Evolutionary conservation across 2,329 filamentous ascomycete species (phyloP), one percentile per base, ranked within the genome.

Genomic region (Paraconiothyrium sp.): DNA sequence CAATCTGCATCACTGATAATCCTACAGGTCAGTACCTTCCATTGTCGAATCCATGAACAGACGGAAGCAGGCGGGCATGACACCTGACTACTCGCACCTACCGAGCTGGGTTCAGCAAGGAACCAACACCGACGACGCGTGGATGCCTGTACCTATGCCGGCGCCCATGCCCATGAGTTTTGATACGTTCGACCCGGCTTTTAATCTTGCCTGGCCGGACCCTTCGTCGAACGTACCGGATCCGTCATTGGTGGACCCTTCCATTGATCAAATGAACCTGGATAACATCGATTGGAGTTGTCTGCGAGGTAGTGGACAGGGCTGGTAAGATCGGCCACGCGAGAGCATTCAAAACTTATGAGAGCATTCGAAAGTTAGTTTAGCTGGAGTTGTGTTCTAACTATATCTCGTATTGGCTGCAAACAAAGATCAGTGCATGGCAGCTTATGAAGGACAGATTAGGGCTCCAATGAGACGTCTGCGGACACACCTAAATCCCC

Each of bases 71-170:
- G 20, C 39, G 8, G 39, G 39, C 52, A 46, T 8, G 52, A 44
- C 52, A 7, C 52, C 52, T 13, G 39, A 44, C 4, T 44, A 16
- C 24, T 20, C 20, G 7, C 37, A 44, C 22, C 13, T 55, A 10
- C 52, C 52, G 14, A 55, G 39, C 27, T 55, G 52, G 52, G 20
- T 55, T 11, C 24, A 55, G n/a, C 52, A 55, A 35, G 39, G 39
- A 3, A 44, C 27, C 14, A 52, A 16, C 10, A 55, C 8, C 27
- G 52, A 55, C 39, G 52, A 55, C 16, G 34, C 52, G n/a, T 55
- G 52, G 52, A 55, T 55, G 52, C 52, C 52, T 14, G 30, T 44
- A 37, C 51, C 51, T 22, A 16, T 52, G n/a, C 34, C 49, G 11
- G 39, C 52, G 5, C 39, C 52, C 24, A 44, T 44, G 37, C 34